phyloP scores from a whole-genome alignment of 1,284 basidiomycete genomes.

The Leccinum griseonigrum region DNA sequence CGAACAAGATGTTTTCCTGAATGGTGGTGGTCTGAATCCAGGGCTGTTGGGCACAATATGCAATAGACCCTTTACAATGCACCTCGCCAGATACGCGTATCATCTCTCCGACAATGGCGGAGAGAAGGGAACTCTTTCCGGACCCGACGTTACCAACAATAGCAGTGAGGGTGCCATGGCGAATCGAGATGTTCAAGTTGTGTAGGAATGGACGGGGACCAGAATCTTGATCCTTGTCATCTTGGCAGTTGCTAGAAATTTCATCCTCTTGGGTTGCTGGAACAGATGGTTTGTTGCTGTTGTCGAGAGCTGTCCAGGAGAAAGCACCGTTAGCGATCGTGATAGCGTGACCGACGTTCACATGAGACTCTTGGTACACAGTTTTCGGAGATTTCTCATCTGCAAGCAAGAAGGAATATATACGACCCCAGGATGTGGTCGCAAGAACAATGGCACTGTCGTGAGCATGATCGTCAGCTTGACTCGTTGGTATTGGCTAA shows the following conservation, averaged over 20 bases:
- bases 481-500: not conserved
- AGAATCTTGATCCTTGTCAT: conserved; percentile 11
- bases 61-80: conserved; percentile 51
- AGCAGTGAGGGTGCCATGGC: conserved; percentile 48
- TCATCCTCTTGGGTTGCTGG: conserved; percentile 9
- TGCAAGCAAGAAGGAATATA: conserved; percentile 28
- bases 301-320: conserved; percentile 21
- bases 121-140: conserved; percentile 42
- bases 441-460: conserved; percentile 36
- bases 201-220: conserved; percentile 30
- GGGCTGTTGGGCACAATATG: conserved; percentile 58
- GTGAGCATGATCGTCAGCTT: not conserved
- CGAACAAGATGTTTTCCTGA: conserved; percentile 55
- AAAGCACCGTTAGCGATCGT: conserved; percentile 23
- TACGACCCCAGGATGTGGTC: conserved; percentile 29
- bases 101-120: conserved; percentile 54
- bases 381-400: conserved; percentile 20
- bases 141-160: conserved; percentile 44
- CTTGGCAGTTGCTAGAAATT: conserved; percentile 8
- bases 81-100: conserved; percentile 44
- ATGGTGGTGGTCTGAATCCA: conserved; percentile 48
- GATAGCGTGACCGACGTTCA: conserved; percentile 21
- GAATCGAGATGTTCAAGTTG: conserved; percentile 44
- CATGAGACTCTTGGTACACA: not conserved
- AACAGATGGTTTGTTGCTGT: not conserved